These are phyloP conservation scores for Mucuna pruriens DNA, from an alignment of 306 rosid species.

Conservation along the genomic window DNA sequence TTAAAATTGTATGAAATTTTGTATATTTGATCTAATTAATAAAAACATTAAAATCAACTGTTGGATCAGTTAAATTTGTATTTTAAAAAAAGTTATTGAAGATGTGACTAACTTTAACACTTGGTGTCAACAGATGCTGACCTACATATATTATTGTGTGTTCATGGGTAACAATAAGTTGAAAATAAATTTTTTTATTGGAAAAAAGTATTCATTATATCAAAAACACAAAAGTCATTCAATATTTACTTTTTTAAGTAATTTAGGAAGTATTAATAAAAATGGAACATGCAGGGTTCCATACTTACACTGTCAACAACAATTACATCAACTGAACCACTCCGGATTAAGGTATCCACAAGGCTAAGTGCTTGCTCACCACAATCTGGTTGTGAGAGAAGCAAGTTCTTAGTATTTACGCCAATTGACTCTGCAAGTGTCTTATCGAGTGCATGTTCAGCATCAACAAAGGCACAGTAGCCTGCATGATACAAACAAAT, in stretches of 20 bases:
- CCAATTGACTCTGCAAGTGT: constrained; percentile 82
- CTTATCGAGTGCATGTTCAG: constrained; percentile 97
- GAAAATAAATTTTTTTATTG: background rate
- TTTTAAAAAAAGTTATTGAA: too few relatives aligned
- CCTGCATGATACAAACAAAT: constrained; percentile 53
- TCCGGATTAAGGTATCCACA: constrained; percentile 83
- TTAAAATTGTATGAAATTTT: too few relatives aligned
- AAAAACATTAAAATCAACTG: too few relatives aligned
- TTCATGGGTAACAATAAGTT: background rate
- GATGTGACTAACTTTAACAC: too few relatives aligned
- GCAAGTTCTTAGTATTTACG: constrained; percentile 74
- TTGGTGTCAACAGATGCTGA: too few relatives aligned
- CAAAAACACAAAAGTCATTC: background rate
- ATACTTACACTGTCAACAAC: constrained; percentile 95
- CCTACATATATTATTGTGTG: background rate
- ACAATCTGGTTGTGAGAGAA: constrained; percentile 93
- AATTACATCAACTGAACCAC: constrained; percentile 92
- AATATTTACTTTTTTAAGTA: background rate
- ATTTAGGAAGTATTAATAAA: background rate
- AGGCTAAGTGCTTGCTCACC: constrained; percentile 96
- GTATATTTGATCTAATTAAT: too few relatives aligned
- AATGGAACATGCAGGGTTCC: constrained; percentile 30
- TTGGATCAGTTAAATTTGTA: too few relatives aligned
- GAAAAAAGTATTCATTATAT: background rate
- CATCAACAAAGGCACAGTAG: constrained; percentile 88